Base-by-base conservation (phyloP, 495 filamentous ascomycete genomes). In the Jackrogersella minutella region DNA sequence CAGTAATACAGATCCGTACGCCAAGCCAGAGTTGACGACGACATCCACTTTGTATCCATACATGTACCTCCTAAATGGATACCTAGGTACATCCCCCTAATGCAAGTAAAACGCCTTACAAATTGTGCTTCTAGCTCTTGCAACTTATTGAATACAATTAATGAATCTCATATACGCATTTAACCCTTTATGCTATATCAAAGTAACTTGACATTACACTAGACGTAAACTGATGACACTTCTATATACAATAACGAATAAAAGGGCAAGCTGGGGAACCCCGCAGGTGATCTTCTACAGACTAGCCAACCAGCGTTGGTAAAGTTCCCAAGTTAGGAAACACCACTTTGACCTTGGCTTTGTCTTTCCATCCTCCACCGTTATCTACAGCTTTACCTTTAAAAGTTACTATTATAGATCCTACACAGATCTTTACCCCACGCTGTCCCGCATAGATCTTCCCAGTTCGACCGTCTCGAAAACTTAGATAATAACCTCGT, bases 221-320 rank as follows among this genome's bases (percentile, higher is more conserved):
- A 62, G n/a, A n/a, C 58, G 46, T 63, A 33, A 31, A 54, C 54
- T 63, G 59, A 68, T 54, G 54, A 68, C 59, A 59, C 22, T 40
- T 65, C 24, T 21, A 30, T 50, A 63, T 43, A 40, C 53, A 54
- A 21, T 55, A 26, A 21, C 59, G 28, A 68, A 68, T 64, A 26
- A 64, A 8, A 54, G n/a, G 10, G 7, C 6, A 9, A 49, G 17
- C 9, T 52, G 10, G 19, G n/a, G 26, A 43, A 63, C 59, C 59
- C 65, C 65, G 49, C 65, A 68, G 53, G 19, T 30, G 51, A 57
- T 46, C 26, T 62, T 44, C 19, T 47, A 54, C 1, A 43, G n/a
- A 43, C n/a, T 44, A 17, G 40, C 63, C 49, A 60, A 56, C 43
- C 50, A 66, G 24, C 40, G 51, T 54, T 21, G 10, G 54, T 11